Evolutionary conservation across 1,284 basidiomycete genomes (phyloP).

Genomic region (Hypsizygus ulmarius): DNA sequence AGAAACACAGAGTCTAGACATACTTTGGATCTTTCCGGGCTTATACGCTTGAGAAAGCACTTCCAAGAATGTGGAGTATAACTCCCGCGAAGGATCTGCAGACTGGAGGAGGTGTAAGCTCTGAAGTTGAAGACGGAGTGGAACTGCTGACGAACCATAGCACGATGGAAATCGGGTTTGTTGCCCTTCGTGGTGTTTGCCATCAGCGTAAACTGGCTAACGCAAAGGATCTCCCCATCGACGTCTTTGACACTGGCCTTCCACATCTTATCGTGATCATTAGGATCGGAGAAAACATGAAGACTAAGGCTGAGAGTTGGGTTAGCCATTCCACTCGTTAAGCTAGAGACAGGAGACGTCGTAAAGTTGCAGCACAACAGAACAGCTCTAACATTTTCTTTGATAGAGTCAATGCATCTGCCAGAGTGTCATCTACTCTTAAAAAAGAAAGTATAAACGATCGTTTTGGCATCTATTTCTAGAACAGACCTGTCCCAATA

Average conservation of each 20-base stretch:
- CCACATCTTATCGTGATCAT: conserved; percentile 66
- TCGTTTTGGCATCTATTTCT: conserved; percentile 2
- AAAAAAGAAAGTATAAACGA: conserved; percentile 15
- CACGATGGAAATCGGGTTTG: conserved; percentile 88
- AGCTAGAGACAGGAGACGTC: not conserved
- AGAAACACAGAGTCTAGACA: conserved; percentile 1
- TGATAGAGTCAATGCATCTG: conserved; percentile 67
- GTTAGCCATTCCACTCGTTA: not conserved
- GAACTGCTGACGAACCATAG: conserved; percentile 65
- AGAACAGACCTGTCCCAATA: conserved; percentile 69
- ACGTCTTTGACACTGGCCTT: conserved; percentile 82
- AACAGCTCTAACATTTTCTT: conserved; percentile 58
- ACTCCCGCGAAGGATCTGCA: conserved; percentile 60
- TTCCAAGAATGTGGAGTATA: conserved; percentile 74
- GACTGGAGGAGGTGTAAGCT: conserved; percentile 39
- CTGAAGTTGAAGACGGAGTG: conserved; percentile 2
- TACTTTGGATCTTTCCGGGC: conserved; percentile 78
- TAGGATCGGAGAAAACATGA: conserved; percentile 68
- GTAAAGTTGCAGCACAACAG: too few relatives aligned
- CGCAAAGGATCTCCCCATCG: conserved; percentile 82
- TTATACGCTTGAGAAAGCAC: conserved; percentile 64
- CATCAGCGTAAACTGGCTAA: conserved; percentile 89
- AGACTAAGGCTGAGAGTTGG: conserved; percentile 54
- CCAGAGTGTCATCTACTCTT: conserved; percentile 69
- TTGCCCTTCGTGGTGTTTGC: conserved; percentile 85